phyloP scores from a whole-genome alignment of 2,329 filamentous ascomycete species.

The Lasiodiplodia sp. region DNA sequence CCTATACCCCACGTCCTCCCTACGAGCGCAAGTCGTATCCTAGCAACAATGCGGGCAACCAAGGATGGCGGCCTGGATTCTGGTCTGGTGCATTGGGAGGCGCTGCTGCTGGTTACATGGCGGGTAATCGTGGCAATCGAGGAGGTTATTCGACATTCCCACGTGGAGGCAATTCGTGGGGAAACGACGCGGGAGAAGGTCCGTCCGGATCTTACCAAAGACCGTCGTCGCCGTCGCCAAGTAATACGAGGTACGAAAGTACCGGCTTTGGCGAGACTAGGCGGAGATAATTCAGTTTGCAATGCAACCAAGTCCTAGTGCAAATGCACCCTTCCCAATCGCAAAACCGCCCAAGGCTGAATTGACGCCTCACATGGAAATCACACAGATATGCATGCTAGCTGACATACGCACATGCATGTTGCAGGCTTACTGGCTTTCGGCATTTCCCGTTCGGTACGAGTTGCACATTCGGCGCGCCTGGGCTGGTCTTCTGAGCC shows the following conservation, averaged over 20 bases:
- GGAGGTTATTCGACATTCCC: conserved; percentile 46
- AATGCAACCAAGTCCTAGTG: not conserved
- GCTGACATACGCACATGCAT: not conserved
- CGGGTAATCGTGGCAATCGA: conserved; percentile 48
- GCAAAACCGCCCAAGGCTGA: not conserved
- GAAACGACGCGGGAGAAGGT: conserved; percentile 36
- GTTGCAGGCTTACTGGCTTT: not conserved
- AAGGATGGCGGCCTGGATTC: conserved; percentile 75
- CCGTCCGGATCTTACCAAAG: conserved; percentile 41
- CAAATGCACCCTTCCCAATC: not conserved
- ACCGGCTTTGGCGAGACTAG: conserved; percentile 77
- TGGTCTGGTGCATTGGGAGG: conserved; percentile 74
- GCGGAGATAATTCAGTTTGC: conserved; percentile 31
- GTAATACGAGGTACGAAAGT: conserved; percentile 64
- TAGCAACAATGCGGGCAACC: conserved; percentile 36
- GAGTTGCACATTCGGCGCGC: not conserved
- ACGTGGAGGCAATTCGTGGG: conserved; percentile 40
- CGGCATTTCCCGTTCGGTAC: not conserved
- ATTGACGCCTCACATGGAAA: not conserved
- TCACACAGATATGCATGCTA: not conserved
- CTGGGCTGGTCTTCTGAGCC: not conserved
- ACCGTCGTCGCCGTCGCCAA: conserved; percentile 48
- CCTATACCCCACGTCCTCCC: conserved; percentile 49
- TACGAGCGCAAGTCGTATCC: conserved; percentile 34
- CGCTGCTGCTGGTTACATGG: conserved; percentile 72